These are phyloP conservation scores for Metschnikowia gelsemii DNA, from an alignment of 805 yeast genomes.

Conservation along the genomic window DNA sequence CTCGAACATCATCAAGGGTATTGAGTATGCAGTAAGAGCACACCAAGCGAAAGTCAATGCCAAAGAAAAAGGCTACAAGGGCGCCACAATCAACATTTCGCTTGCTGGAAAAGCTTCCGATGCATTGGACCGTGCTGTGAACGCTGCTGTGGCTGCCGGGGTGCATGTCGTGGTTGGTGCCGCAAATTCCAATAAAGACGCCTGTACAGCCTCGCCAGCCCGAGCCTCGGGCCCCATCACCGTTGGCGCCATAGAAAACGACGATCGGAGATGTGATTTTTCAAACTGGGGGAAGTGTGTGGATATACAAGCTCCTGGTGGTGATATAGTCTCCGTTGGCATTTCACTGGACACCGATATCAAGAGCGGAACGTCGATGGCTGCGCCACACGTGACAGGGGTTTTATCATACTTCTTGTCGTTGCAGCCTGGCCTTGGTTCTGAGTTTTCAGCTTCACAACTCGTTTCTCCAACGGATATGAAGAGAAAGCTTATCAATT, in stretches of 20 bases:
- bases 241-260: conserved; percentile 89
- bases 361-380: conserved; percentile 78
- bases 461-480: conserved; percentile 48
- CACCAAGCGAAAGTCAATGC: conserved; percentile 55
- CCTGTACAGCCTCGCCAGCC: conserved; percentile 91
- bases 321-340: conserved; percentile 65
- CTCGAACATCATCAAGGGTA: conserved; percentile 83
- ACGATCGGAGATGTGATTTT: conserved; percentile 89
- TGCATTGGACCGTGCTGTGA: conserved; percentile 80
- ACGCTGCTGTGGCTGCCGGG: conserved; percentile 87
- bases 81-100: conserved; percentile 89
- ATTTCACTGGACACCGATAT: conserved; percentile 8
- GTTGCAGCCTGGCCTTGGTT: conserved; percentile 18
- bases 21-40: conserved; percentile 75
- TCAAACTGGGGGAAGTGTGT: conserved; percentile 95
- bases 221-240: conserved; percentile 79
- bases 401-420: conserved; percentile 51
- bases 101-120: conserved; percentile 91
- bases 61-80: conserved; percentile 68
- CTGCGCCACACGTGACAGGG: conserved; percentile 72
- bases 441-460: conserved; percentile 29
- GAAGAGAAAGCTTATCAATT: conserved; percentile 38
- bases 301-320: conserved; percentile 95
- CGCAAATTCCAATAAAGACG: conserved; percentile 90
- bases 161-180: conserved; percentile 94